Base-by-base conservation (phyloP, 805 yeast species). In the Wickerhamomyces bovis region DNA sequence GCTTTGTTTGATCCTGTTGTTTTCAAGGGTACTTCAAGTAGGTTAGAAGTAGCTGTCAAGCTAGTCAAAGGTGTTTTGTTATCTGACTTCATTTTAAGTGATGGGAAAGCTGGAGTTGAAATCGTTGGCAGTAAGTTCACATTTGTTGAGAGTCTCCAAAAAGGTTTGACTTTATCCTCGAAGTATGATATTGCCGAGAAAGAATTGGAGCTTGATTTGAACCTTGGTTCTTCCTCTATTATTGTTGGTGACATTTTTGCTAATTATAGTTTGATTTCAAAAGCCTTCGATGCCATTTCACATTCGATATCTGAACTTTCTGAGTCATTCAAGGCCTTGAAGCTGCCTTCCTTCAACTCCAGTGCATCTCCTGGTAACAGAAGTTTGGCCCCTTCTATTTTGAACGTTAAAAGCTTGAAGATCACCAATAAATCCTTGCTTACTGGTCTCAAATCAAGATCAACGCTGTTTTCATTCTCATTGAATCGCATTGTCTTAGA, bases 401-500 rank as follows among this genome's bases (percentile, higher is more conserved):
- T 33, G 12, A 33, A 18, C 36, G 20, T 33, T 9, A 33, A 18
- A 33, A 33, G 20, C 20, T 11, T 44, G 8, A 35, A 12, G 3
- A n/a, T 48, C 18, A n/a, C 26, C 38, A 47, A 35, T 8, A 33
- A 21, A 6, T 26, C 18, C 3, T 23, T 36, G 3, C 39, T 41
- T 12, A 2, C 45, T 22, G 53, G 46, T 6, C 18, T 45, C 18
- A 25, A 35, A 2, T 16, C 43, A 11, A 39, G 30, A 15, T 41
- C n/a, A 18, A 16, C 45, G 1, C 15, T 44, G 2, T 44, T 26
- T 26, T 42, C 47, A 5, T 18, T 33, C 20, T 33, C 36, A 18
- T 3, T 33, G 20, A 33, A 33, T 5, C 36, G 16, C 11, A 33
- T 53, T 2, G 20, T 42, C 8, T 31, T 55, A 22, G 33, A 44